Percentiles rank a stretch among this genome's conserved stretches.
Evolutionary conservation across 2,329 filamentous ascomycete species (phyloP).

Genomic region (Orbilia quercus): DNA sequence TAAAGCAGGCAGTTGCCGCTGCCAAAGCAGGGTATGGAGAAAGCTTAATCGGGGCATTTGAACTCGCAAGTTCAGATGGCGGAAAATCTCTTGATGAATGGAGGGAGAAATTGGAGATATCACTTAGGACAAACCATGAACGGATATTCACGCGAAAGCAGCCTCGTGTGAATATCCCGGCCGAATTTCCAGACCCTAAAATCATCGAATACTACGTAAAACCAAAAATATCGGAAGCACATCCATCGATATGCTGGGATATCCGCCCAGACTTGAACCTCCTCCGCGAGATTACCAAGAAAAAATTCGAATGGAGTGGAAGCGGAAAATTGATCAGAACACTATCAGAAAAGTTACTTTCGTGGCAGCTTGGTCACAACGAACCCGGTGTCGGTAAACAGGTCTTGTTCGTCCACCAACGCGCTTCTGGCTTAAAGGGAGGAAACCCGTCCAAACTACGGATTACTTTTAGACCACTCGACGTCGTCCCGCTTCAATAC

Average conservation of each 20-base stretch:
- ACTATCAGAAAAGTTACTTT: constrained; percentile 79
- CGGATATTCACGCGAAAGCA: constrained; percentile 82
- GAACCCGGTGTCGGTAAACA: constrained; percentile 63
- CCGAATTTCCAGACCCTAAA: constrained; percentile 81
- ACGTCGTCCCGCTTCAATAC: constrained; percentile 75
- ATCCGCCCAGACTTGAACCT: constrained; percentile 73
- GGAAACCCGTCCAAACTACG: constrained; percentile 72
- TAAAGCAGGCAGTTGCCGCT: constrained; percentile 89
- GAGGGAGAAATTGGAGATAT: constrained; percentile 77
- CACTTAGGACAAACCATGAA: constrained; percentile 84
- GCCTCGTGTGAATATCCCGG: constrained; percentile 78
- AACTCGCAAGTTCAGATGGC: constrained; percentile 73
- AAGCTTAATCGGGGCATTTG: constrained; percentile 66
- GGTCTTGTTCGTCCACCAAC: constrained; percentile 74
- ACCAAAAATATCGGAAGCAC: constrained; percentile 76
- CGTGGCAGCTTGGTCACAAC: constrained; percentile 68
- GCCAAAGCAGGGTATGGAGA: constrained; percentile 87
- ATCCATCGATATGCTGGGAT: constrained; percentile 67
- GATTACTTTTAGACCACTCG: constrained; percentile 78
- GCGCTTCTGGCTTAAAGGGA: constrained; percentile 7
- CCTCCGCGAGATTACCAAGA: constrained; percentile 77
- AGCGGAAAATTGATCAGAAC: constrained; percentile 82
- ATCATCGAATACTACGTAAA: constrained; percentile 88
- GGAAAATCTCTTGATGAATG: constrained; percentile 72
- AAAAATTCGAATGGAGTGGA: constrained; percentile 88